A percentile compares a stretch with the other conserved stretches of the same genome.
Evolutionary conservation across 1,139 yeast genomes (phyloP).

Genomic region (Geotrichum bryndzae): DNA sequence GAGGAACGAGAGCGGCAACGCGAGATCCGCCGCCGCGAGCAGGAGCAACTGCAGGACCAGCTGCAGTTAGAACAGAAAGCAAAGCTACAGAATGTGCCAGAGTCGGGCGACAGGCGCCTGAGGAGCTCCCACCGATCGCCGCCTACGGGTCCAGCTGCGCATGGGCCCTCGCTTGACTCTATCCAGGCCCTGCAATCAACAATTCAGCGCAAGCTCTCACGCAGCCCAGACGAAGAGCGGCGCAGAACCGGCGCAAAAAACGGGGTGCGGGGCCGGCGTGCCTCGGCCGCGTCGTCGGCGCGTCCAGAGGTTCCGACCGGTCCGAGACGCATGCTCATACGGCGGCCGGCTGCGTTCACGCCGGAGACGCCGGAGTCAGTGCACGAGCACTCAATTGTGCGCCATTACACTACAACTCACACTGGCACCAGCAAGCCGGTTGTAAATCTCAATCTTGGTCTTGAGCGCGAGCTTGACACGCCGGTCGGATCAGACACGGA

Average conservation of each 20-base stretch:
- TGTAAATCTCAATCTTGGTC: background rate
- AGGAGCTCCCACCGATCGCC: background rate
- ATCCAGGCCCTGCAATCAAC: slow-evolving; percentile 18
- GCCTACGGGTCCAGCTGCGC: background rate
- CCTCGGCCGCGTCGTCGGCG: background rate
- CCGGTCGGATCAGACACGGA: background rate
- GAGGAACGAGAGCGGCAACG: background rate
- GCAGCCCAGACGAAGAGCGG: background rate
- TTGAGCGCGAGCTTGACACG: background rate
- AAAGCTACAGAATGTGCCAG: background rate
- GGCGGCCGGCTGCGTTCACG: background rate
- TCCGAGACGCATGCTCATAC: background rate
- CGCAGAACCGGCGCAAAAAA: background rate
- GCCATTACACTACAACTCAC: background rate
- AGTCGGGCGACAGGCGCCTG: background rate
- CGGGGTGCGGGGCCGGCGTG: background rate
- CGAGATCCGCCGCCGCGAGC: background rate
- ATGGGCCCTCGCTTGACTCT: slow-evolving; percentile 13
- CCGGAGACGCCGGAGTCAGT: background rate
- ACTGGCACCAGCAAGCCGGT: background rate
- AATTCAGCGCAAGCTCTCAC: slow-evolving; percentile 16
- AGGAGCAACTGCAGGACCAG: background rate
- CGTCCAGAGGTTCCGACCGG: background rate
- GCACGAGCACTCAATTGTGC: background rate
- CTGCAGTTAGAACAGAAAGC: background rate